These are phyloP conservation scores for Ramularia endophylla DNA, from an alignment of 2,329 filamentous ascomycete species.

Conservation along the genomic window DNA sequence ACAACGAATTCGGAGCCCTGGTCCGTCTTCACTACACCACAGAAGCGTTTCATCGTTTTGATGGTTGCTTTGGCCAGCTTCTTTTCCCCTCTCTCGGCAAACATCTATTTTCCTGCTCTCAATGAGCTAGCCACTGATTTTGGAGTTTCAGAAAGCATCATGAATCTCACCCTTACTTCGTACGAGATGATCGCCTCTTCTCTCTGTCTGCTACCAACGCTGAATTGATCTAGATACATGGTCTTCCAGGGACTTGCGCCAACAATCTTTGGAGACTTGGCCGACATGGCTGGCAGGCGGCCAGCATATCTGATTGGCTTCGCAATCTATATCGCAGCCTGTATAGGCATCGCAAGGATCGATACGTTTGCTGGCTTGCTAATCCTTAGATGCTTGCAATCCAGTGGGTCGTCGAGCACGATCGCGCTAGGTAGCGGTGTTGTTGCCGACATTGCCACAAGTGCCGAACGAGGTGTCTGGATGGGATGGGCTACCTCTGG, in stretches of 20 bases:
- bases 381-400: slow-evolving; percentile 27
- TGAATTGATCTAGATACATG: slow-evolving; percentile 30
- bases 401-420: slow-evolving; percentile 35
- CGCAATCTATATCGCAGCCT: slow-evolving; percentile 19
- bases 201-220: too few relatives aligned
- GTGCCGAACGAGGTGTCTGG: slow-evolving; percentile 27
- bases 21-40: slow-evolving; percentile 32
- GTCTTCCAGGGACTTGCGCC: slow-evolving; percentile 47
- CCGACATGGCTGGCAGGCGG: slow-evolving; percentile 20
- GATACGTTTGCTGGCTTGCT: slow-evolving; percentile 19
- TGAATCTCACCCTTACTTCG: slow-evolving; percentile 51
- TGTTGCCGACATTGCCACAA: slow-evolving; percentile 30
- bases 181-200: slow-evolving; percentile 30
- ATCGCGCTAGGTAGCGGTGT: slow-evolving; percentile 32
- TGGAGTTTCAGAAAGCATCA: slow-evolving; percentile 33
- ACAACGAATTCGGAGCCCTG: too few relatives aligned
- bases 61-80: slow-evolving; percentile 43
- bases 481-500: slow-evolving; percentile 30
- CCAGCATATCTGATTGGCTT: slow-evolving; percentile 23
- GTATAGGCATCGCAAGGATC: slow-evolving; percentile 17
- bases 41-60: slow-evolving; percentile 45
- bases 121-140: slow-evolving; percentile 45
- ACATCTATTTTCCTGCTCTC: slow-evolving; percentile 51
- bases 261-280: slow-evolving; percentile 19
- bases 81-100: slow-evolving; percentile 46